phyloP scores from a whole-genome alignment of 148 eudicot species.

The Rhododendron griersonianum region DNA sequence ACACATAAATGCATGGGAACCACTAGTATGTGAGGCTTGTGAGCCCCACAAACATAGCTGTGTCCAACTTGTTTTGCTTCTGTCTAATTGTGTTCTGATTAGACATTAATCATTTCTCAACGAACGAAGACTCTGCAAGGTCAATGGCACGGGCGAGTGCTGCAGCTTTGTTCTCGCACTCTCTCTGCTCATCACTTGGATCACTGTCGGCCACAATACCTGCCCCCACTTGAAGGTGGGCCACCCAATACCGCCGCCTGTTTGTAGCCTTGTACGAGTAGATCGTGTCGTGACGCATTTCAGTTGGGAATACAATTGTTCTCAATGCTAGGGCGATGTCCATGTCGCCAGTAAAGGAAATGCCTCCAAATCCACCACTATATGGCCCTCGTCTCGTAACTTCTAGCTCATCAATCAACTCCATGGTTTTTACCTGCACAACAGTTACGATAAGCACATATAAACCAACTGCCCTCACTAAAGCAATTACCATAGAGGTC shows the following conservation, averaged over 20 bases:
- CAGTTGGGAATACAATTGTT: slow-evolving; percentile 89
- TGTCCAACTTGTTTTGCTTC: too few relatives aligned
- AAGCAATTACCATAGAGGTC: background rate
- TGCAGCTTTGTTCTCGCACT: slow-evolving; percentile 98
- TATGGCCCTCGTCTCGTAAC: slow-evolving; percentile 93
- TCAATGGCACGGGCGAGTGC: slow-evolving; percentile 93
- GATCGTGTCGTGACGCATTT: slow-evolving; percentile 74
- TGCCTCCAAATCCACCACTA: slow-evolving; percentile 98
- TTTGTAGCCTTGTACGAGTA: slow-evolving; percentile 63
- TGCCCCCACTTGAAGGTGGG: slow-evolving; percentile 95
- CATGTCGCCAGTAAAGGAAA: slow-evolving; percentile 95
- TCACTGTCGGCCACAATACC: slow-evolving; percentile 96
- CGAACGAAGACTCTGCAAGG: slow-evolving; percentile 90
- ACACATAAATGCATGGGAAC: too few relatives aligned
- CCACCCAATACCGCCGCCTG: slow-evolving; percentile 81
- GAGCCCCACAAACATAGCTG: too few relatives aligned
- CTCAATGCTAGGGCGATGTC: slow-evolving; percentile 93
- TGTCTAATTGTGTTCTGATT: too few relatives aligned
- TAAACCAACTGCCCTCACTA: background rate
- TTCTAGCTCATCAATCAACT: slow-evolving; percentile 89
- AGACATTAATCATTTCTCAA: slow-evolving; percentile 27
- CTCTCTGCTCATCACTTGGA: slow-evolving; percentile 86
- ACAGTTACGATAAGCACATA: background rate
- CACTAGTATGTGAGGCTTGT: too few relatives aligned
- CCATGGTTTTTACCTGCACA: slow-evolving; percentile 96